Conservation (phyloP, 1,139 yeast species). For the Diutina rugosa region DNA sequence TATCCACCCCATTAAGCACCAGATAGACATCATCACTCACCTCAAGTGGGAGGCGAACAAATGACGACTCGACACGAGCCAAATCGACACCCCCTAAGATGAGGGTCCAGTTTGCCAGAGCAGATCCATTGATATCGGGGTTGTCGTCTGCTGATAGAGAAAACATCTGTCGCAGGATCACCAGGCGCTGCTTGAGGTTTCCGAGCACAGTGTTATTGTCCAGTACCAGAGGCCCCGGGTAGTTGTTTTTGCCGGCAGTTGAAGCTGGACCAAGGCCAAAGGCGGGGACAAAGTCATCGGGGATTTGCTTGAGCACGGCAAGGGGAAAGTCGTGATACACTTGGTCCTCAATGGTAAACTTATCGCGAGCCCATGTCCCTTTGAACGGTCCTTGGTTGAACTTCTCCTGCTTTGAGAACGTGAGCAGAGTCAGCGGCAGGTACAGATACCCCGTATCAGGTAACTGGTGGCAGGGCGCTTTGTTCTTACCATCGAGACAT, state of each 20-base stretch:
- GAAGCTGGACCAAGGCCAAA: slow-evolving; percentile 1
- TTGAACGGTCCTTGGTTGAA: neutral
- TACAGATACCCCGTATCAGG: neutral
- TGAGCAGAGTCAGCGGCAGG: neutral
- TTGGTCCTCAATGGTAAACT: neutral
- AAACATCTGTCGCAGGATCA: neutral
- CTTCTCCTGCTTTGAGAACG: neutral
- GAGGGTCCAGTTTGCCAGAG: neutral
- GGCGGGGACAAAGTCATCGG: neutral
- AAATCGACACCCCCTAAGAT: neutral
- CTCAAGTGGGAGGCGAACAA: neutral
- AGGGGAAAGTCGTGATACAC: neutral
- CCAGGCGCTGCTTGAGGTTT: neutral
- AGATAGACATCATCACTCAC: neutral
- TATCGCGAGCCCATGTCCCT: neutral
- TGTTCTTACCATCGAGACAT: neutral
- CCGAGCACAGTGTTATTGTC: neutral
- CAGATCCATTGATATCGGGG: neutral
- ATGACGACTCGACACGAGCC: neutral
- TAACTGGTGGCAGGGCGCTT: neutral
- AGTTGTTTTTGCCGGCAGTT: neutral
- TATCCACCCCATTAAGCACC: neutral
- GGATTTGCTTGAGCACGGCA: neutral
- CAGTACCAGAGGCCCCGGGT: neutral
- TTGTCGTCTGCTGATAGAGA: neutral